These are phyloP conservation scores for Umbelopsis sp. DNA, from an alignment of 371 early-diverging fungal species.

Conservation along the genomic window DNA sequence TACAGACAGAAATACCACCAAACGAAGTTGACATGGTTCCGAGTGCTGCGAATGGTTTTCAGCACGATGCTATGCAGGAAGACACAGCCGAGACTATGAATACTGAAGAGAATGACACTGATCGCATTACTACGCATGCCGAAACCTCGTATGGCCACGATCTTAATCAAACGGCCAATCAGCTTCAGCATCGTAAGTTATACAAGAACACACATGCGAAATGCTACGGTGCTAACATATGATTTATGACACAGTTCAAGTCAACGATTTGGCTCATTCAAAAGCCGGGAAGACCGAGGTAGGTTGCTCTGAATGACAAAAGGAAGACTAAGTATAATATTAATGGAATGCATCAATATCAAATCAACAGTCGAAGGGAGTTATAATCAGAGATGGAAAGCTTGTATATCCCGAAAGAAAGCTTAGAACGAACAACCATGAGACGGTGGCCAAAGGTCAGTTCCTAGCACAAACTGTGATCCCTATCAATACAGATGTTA, in stretches of 20 bases:
- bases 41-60: neutral
- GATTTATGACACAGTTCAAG: neutral
- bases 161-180: constrained; percentile 2
- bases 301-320: neutral
- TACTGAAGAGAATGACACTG: neutral
- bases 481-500: no score
- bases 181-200: constrained; percentile 2
- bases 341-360: constrained; percentile 22
- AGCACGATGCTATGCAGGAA: neutral
- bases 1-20: neutral
- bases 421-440: constrained; percentile 41
- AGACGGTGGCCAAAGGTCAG: constrained; percentile 26
- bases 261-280: constrained; percentile 6
- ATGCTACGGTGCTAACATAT: neutral
- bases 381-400: constrained; percentile 44
- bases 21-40: neutral
- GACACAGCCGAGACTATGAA: neutral
- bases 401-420: constrained; percentile 36
- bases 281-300: constrained; percentile 29
- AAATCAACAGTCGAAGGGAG: neutral
- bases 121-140: neutral
- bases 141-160: neutral
- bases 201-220: no score
- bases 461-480: neutral
- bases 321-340: constrained; percentile 23